Base-by-base conservation (phyloP, 2,329 filamentous ascomycete genomes). In the Talaromyces verruculosus region DNA sequence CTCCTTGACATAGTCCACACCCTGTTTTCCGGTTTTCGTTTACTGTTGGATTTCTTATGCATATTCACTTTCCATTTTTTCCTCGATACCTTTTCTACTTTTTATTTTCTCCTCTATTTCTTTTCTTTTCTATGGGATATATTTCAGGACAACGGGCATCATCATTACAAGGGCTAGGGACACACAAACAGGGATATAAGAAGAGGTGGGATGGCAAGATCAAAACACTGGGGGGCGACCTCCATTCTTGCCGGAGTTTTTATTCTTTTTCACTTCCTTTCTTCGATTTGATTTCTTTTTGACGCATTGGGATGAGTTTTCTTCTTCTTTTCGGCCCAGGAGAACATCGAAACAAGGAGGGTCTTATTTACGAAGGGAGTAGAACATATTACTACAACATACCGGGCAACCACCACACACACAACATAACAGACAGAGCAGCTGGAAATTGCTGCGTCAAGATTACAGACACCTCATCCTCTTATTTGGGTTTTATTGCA, bases 1-100 rank as follows among this genome's bases (percentile, higher is more conserved):
- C 66, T 79, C 78, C 33, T 70, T 81, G 51, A 73, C 70, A 28
- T 78, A 69, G 72, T 61, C 65, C 41, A 65, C 53, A 63, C 61
- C 33, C 64, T 70, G 67, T 70, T 68, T 61, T 68, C 65, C 61
- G 65, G 33, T 62, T 62, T 66, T 43, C n/a, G 17, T 49, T 61
- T 39, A 61, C 69, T 66, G 25, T 55, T 25, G 67, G 65, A 61
- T 69, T 57, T 45, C 60, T 65, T 69, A 67, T 57, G 57, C 53
- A 67, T 61, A 57, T 65, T 25, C 61, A 58, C 58, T 69, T 64
- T 67, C 70, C 63, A 61, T 69, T 66, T 68, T 69, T 65, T 62
- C 66, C 59, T 66, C 67, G 63, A 37, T 61, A 65, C 68, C 64
- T 53, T 65, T 68, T 69, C 60, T 37, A 37, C 64, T 66, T 60